A percentile compares a stretch with the other conserved stretches of the same genome.
phyloP scores from a whole-genome alignment of 192 early-diverging fungal species.

The Podila verticillata region DNA sequence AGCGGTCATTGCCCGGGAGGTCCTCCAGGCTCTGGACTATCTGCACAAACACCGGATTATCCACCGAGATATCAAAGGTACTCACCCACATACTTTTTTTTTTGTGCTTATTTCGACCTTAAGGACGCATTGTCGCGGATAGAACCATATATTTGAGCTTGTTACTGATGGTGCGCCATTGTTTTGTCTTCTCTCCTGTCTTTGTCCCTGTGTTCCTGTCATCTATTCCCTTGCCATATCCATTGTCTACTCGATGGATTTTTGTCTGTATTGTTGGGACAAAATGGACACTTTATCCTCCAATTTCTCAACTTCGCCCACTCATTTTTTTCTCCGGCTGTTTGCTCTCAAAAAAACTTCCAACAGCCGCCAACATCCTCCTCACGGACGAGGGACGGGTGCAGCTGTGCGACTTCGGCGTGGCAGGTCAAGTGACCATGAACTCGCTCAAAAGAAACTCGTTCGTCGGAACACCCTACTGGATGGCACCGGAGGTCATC shows the following conservation, averaged over 20 bases:
- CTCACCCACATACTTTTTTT: neutral
- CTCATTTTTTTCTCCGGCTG: neutral
- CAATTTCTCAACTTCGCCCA: neutral
- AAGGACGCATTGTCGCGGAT: no score
- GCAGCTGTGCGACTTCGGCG: constrained; percentile 97
- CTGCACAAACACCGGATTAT: constrained; percentile 95
- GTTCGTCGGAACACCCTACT: constrained; percentile 95
- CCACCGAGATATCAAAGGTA: constrained; percentile 98
- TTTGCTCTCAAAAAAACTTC: neutral
- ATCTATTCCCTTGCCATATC: neutral
- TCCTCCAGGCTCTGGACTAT: constrained; percentile 89
- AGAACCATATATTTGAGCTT: neutral
- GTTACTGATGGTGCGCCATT: neutral
- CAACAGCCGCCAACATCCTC: constrained; percentile 89
- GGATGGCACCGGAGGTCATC: constrained; percentile 92
- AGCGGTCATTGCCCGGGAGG: constrained; percentile 88
- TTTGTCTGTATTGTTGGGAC: neutral
- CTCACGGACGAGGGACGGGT: constrained; percentile 90
- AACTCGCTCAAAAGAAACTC: constrained; percentile 83
- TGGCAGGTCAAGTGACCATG: constrained; percentile 84
- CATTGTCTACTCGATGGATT: neutral
- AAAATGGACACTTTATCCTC: neutral
- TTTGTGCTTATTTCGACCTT: neutral
- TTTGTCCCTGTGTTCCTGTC: neutral
- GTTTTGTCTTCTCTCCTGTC: neutral